Percentiles rank a stretch among this genome's conserved stretches.
Conservation (phyloP, 345 rosid species). For the Melaleuca alternifolia region DNA sequence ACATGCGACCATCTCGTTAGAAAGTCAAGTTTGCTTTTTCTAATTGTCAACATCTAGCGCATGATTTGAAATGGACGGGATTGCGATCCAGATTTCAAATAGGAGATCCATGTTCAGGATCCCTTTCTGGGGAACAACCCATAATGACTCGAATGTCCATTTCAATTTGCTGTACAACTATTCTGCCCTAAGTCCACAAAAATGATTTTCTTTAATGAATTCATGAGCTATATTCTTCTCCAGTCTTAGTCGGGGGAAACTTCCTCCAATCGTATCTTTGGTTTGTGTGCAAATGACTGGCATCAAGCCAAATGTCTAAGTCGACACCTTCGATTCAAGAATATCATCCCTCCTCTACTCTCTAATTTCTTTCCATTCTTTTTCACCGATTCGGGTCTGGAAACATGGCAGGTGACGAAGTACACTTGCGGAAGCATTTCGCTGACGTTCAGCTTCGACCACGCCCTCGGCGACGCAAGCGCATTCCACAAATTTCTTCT, state of each 20-base stretch:
- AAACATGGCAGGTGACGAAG: slow-evolving; percentile 28
- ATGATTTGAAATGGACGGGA: too few relatives aligned
- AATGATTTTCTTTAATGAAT: not conserved
- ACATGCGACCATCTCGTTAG: not conserved
- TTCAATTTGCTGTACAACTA: not conserved
- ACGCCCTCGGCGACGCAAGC: slow-evolving; percentile 76
- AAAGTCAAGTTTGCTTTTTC: not conserved
- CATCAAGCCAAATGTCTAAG: not conserved
- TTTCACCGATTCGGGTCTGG: not conserved
- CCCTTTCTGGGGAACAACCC: not conserved
- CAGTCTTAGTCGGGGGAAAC: not conserved
- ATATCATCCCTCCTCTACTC: not conserved
- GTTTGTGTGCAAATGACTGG: not conserved
- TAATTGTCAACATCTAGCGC: not conserved
- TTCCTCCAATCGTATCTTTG: not conserved
- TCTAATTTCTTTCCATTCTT: not conserved
- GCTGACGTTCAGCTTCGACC: slow-evolving; percentile 67
- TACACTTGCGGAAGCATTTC: slow-evolving; percentile 64
- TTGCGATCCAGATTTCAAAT: not conserved
- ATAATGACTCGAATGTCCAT: not conserved
- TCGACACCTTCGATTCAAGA: not conserved
- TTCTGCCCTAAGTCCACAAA: not conserved
- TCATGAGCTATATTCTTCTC: not conserved
- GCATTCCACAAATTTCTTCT: slow-evolving; percentile 55
- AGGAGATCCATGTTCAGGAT: not conserved